Evolutionary conservation across 2,329 filamentous ascomycete species (phyloP).

Genomic region (Cladosporium sp.): DNA sequence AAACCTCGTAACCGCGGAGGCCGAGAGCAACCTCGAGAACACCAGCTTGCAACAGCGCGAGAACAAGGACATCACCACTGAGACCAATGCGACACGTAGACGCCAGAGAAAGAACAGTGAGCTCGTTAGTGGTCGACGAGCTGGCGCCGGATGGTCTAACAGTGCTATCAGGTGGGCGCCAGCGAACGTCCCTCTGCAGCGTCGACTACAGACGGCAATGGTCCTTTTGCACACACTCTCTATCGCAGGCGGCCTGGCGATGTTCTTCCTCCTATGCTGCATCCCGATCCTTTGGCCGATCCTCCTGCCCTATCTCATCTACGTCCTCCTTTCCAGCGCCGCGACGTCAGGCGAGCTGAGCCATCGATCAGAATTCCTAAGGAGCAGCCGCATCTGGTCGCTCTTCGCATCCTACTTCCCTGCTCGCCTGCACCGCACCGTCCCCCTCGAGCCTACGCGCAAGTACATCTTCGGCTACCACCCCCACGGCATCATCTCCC

Average conservation of each 20-base stretch:
- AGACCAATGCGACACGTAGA: slow-evolving; percentile 16
- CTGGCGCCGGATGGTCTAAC: slow-evolving; percentile 50
- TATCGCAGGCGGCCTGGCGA: slow-evolving; percentile 54
- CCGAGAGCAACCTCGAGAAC: slow-evolving; percentile 21
- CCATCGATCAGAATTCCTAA: slow-evolving; percentile 70
- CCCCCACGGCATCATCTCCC: slow-evolving; percentile 94
- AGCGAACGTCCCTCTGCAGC: slow-evolving; percentile 60
- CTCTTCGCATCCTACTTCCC: slow-evolving; percentile 93
- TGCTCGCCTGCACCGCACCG: slow-evolving; percentile 78
- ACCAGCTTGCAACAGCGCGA: slow-evolving; percentile 29
- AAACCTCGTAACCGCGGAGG: slow-evolving; percentile 43
- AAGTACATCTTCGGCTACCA: slow-evolving; percentile 99
- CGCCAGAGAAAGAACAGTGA: slow-evolving; percentile 30
- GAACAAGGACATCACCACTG: slow-evolving; percentile 24
- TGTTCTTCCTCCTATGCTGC: slow-evolving; percentile 87
- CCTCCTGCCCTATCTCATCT: slow-evolving; percentile 72
- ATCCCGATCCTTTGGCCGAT: slow-evolving; percentile 90
- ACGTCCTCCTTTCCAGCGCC: slow-evolving; percentile 75
- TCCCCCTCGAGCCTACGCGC: slow-evolving; percentile 70
- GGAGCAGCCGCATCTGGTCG: slow-evolving; percentile 73
- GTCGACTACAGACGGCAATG: slow-evolving; percentile 47
- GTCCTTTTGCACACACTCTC: slow-evolving; percentile 48
- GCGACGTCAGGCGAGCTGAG: slow-evolving; percentile 70
- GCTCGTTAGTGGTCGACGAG: slow-evolving; percentile 49
- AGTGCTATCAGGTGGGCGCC: slow-evolving; percentile 76